A percentile compares a stretch with the other conserved stretches of the same genome.
phyloP scores from a whole-genome alignment of 2,329 filamentous ascomycete species.

The Arthrobotrys conoides region DNA sequence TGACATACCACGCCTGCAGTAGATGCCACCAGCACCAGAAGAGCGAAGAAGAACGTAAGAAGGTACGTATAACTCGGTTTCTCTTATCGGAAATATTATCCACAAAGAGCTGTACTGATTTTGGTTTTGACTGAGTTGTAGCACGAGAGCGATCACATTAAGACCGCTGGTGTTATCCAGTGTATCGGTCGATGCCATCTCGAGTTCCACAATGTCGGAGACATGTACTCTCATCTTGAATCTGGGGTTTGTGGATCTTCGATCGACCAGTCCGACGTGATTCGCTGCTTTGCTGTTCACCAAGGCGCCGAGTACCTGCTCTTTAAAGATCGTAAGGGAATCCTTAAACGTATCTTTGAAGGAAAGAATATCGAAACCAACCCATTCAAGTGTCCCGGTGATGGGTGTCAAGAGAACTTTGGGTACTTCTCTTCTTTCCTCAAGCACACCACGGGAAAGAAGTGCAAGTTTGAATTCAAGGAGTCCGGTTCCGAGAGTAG shows the following conservation, averaged over 20 bases:
- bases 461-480: slow-evolving; percentile 35
- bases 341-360: slow-evolving; percentile 41
- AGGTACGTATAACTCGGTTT: slow-evolving; percentile 4
- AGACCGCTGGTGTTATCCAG: not conserved
- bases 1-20: slow-evolving; percentile 24
- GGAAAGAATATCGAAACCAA: slow-evolving; percentile 8
- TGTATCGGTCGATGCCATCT: slow-evolving; percentile 45
- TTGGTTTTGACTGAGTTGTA: not conserved
- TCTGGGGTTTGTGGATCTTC: slow-evolving; percentile 40
- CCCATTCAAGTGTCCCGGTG: slow-evolving; percentile 39
- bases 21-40: slow-evolving; percentile 35
- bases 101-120: not conserved
- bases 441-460: slow-evolving; percentile 20
- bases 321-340: slow-evolving; percentile 34
- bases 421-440: slow-evolving; percentile 44
- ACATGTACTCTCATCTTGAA: slow-evolving; percentile 47
- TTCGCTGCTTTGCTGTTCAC: slow-evolving; percentile 45
- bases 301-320: slow-evolving; percentile 30
- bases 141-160: slow-evolving; percentile 35
- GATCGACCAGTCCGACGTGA: slow-evolving; percentile 30
- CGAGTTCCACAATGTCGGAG: slow-evolving; percentile 33
- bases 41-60: slow-evolving; percentile 17
- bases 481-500: slow-evolving; percentile 25
- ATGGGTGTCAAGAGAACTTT: slow-evolving; percentile 36
- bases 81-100: not conserved